A percentile compares a stretch with the other conserved stretches of the same genome.
These are phyloP conservation scores for Herpetospermum pedunculosum DNA, from an alignment of 306 rosid species.

Conservation along the genomic window DNA sequence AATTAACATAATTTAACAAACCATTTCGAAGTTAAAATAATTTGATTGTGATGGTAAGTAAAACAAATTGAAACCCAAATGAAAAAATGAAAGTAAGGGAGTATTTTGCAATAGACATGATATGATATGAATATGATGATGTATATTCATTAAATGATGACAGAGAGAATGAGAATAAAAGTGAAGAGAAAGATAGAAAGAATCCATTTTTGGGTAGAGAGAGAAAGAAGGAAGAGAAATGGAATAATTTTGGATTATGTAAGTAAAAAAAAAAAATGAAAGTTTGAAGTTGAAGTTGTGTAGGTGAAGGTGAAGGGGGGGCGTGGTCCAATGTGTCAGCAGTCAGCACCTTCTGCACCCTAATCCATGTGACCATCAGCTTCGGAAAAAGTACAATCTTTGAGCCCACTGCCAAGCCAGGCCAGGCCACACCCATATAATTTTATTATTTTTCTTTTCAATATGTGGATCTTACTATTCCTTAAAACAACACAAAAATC, in stretches of 20 bases:
- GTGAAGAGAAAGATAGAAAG: not conserved
- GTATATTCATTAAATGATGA: not conserved
- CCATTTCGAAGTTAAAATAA: no score
- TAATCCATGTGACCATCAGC: slow-evolving; percentile 50
- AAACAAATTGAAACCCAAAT: no score
- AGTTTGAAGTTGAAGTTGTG: slow-evolving; percentile 7
- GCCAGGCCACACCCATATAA: no score
- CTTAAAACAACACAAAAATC: no score
- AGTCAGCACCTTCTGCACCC: slow-evolving; percentile 22
- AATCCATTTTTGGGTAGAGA: not conserved
- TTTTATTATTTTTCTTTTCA: not conserved
- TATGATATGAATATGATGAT: not conserved
- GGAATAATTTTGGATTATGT: no score
- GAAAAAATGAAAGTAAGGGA: no score
- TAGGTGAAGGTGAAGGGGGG: no score
- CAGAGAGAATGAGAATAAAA: not conserved
- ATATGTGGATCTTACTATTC: not conserved
- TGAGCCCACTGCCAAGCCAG: not conserved
- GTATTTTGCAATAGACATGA: not conserved
- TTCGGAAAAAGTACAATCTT: slow-evolving; percentile 5
- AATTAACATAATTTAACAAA: no score
- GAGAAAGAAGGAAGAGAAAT: not conserved
- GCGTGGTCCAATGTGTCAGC: slow-evolving; percentile 55
- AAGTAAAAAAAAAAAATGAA: no score
- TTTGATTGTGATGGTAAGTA: no score